These are phyloP conservation scores for Cryptosporidium sp. DNA, from an alignment of 169 alveolate species.

Conservation along the genomic window DNA sequence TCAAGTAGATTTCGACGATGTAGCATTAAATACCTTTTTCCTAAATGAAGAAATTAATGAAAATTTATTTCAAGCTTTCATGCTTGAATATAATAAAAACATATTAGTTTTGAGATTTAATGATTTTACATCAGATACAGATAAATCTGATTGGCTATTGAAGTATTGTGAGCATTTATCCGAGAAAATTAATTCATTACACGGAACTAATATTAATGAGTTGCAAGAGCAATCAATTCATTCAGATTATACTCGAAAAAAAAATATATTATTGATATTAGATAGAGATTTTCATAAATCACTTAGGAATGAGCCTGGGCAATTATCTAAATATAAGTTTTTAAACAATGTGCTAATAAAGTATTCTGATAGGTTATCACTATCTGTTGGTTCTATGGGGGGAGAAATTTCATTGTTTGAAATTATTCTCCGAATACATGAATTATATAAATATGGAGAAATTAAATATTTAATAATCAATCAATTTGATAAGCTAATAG, in stretches of 20 bases:
- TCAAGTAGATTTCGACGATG: not conserved
- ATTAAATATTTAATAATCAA: conserved; percentile 47
- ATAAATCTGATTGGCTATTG: conserved; percentile 47
- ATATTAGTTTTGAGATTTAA: conserved; percentile 38
- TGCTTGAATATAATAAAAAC: conserved; percentile 31
- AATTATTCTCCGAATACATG: conserved; percentile 46
- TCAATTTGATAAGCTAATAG: conserved; percentile 39
- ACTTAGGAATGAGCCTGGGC: conserved; percentile 5
- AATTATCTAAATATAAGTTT: conserved; percentile 17
- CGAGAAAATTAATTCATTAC: conserved; percentile 8
- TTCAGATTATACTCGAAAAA: not conserved
- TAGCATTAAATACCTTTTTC: conserved; percentile 9
- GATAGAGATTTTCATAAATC: conserved; percentile 36
- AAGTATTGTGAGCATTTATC: conserved; percentile 38
- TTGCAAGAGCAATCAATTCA: not conserved
- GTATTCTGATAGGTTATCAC: conserved; percentile 44
- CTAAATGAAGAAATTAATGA: not conserved
- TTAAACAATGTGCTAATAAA: conserved; percentile 32
- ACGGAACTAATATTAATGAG: not conserved
- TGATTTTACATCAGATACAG: not conserved
- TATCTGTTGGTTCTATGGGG: not conserved
- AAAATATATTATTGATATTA: conserved; percentile 25
- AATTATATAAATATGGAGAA: conserved; percentile 24
- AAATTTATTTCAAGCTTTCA: conserved; percentile 16
- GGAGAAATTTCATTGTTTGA: conserved; percentile 49